Base-by-base conservation (phyloP, 495 filamentous ascomycete species). In the Xylaria curta region DNA sequence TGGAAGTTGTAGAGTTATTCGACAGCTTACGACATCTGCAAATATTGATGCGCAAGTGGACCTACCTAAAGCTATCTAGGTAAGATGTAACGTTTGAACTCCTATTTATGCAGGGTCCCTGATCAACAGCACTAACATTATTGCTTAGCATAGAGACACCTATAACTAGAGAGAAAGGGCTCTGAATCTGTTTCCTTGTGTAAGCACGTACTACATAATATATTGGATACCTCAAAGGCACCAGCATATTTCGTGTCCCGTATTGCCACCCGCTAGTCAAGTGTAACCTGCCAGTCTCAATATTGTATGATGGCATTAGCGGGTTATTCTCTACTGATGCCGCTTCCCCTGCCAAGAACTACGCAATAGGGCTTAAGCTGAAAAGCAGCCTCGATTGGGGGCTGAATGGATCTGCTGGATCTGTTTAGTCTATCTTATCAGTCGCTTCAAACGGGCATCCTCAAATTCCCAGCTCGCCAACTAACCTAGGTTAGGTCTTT, bases 361-460 rank as follows among this genome's bases (percentile, higher is more conserved):
- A 31, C 3, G 42, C 10, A 13, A 67, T 67, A 56, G 51, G 65
- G 65, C 65, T 54, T 40, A 33, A 67, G 65, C 65, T 67, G 65
- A 67, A n/a, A 67, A 40, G 65, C 65, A 54, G 65, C 65, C 65
- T 56, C 38, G 51, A 54, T 12, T 67, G 65, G 31, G 47, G 65
- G 65, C 65, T 56, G 47, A 67, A 56, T n/a, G 26, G 24, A 47
- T 65, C 62, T 65, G 46, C 31, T 36, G 28, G 54, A 31, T 59
- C 33, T 54, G 51, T 28, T 56, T 54, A 54, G 51, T 54, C 21
- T 26, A 54, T 26, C 51, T 26, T 13, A 31, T 56, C 28, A 31
- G 33, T 60, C 58, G 3, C 31, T 38, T 64, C 42, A n/a, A 65
- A 36, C 7, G 12, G 13, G 13, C 21, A 56, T 31, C 53, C 26